Percentiles rank a stretch among this genome's conserved stretches.
These are phyloP conservation scores for Lactarius hatsudake DNA, from an alignment of 768 basidiomycete species.

Conservation along the genomic window DNA sequence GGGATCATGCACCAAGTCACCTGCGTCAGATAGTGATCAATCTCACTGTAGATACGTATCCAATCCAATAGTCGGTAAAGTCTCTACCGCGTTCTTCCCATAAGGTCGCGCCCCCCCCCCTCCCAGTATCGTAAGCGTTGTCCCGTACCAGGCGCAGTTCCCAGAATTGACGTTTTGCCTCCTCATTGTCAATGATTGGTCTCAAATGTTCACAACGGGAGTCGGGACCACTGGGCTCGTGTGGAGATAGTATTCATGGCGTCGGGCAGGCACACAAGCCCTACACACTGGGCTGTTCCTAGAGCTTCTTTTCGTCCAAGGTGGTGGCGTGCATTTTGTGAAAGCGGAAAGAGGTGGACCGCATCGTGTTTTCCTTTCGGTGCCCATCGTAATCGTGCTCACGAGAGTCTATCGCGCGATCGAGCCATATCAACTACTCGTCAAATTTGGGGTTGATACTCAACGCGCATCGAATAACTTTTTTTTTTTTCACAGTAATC, in stretches of 20 bases:
- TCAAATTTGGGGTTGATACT: neutral
- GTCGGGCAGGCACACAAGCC: neutral
- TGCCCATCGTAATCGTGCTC: neutral
- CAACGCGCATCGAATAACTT: neutral
- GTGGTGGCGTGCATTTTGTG: no score
- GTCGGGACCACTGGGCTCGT: no score
- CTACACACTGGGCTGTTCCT: neutral
- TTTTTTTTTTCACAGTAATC: neutral
- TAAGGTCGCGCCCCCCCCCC: neutral
- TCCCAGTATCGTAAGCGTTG: neutral
- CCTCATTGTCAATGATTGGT: neutral
- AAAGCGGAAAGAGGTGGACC: neutral
- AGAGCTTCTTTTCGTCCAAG: neutral
- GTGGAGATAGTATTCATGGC: neutral
- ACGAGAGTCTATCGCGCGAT: neutral
- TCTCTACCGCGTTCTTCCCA: neutral
- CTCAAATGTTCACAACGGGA: neutral
- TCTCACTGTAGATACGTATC: neutral
- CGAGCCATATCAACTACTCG: neutral
- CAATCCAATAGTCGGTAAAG: neutral
- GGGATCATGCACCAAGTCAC: neutral
- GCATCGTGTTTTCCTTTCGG: neutral
- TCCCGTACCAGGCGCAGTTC: neutral
- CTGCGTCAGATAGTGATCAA: neutral
- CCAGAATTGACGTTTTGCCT: neutral